Evolutionary conservation across 768 basidiomycete species (phyloP).

Genomic region (Scleroderma citrinum): DNA sequence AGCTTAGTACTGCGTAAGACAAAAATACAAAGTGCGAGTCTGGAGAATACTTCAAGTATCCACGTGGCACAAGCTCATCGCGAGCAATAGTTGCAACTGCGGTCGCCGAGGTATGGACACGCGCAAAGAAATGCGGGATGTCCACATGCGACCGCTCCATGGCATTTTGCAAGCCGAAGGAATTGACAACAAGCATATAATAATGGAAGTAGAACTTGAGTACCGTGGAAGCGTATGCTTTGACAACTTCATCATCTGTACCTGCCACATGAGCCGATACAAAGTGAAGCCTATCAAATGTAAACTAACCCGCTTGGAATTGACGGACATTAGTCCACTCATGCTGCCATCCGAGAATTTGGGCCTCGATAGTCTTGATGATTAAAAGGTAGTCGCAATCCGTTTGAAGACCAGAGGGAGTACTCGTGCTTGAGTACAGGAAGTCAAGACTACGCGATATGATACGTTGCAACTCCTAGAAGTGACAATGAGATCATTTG

Average conservation of each 20-base stretch:
- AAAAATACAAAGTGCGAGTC: slow-evolving; percentile 90
- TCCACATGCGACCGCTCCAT: slow-evolving; percentile 69
- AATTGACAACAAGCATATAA: slow-evolving; percentile 83
- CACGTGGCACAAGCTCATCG: slow-evolving; percentile 72
- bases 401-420: slow-evolving; percentile 75
- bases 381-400: slow-evolving; percentile 82
- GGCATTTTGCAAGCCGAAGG: slow-evolving; percentile 96
- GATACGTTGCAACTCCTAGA: slow-evolving; percentile 81
- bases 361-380: slow-evolving; percentile 79
- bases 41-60: slow-evolving; percentile 76
- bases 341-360: slow-evolving; percentile 56
- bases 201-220: slow-evolving; percentile 81
- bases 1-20: slow-evolving; percentile 88
- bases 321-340: slow-evolving; percentile 38
- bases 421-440: slow-evolving; percentile 75
- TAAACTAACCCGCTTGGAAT: slow-evolving; percentile 1
- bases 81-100: slow-evolving; percentile 66
- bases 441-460: slow-evolving; percentile 86
- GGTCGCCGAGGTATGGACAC: slow-evolving; percentile 68
- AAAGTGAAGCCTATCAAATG: slow-evolving; percentile 1
- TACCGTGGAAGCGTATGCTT: slow-evolving; percentile 21
- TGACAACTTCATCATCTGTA: slow-evolving; percentile 22
- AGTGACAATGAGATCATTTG: not conserved
- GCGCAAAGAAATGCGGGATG: slow-evolving; percentile 79
- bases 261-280: not conserved